Conservation (phyloP, 306 rosid species). For the Hippophae gyantsensis region DNA sequence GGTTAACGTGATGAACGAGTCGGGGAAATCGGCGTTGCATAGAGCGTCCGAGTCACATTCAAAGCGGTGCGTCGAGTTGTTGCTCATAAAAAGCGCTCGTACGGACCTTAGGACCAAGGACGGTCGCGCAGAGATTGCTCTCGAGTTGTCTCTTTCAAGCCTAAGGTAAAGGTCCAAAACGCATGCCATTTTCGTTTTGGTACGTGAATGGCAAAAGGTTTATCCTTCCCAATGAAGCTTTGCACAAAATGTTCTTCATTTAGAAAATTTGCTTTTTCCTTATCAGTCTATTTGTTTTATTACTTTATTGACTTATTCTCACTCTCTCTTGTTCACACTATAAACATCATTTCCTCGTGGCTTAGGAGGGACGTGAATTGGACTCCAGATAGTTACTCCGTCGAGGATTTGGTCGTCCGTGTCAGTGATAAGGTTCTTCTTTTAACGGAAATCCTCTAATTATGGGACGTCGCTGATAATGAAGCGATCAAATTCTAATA, state of each 20-base stretch:
- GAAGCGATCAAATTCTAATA: no score
- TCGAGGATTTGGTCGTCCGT: conserved; percentile 29
- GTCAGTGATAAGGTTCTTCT: conserved; percentile 26
- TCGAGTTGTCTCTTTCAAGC: conserved; percentile 34
- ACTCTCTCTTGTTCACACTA: no score
- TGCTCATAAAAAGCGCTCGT: conserved; percentile 28
- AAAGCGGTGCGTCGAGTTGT: conserved; percentile 25
- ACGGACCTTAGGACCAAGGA: conserved; percentile 34
- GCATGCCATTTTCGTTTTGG: conserved; percentile 22
- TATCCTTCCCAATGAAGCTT: conserved; percentile 10
- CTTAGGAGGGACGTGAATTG: conserved; percentile 30
- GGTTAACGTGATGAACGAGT: conserved; percentile 23
- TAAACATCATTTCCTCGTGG: no score
- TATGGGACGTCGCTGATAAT: no score
- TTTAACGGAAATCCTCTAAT: no score
- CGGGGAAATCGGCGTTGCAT: conserved; percentile 28
- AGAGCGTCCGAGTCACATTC: conserved; percentile 33
- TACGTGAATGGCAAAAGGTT: conserved; percentile 13
- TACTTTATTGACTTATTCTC: neutral
- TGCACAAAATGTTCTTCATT: conserved; percentile 3
- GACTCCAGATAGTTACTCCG: conserved; percentile 25
- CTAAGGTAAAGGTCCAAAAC: conserved; percentile 21
- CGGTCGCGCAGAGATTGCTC: conserved; percentile 24
- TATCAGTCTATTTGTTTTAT: neutral
- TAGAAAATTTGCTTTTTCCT: conserved; percentile 7